Evolutionary conservation across 2,329 filamentous ascomycete species (phyloP), one percentile per base, ranked within the genome.

Genomic region (Leptographium procerum): DNA sequence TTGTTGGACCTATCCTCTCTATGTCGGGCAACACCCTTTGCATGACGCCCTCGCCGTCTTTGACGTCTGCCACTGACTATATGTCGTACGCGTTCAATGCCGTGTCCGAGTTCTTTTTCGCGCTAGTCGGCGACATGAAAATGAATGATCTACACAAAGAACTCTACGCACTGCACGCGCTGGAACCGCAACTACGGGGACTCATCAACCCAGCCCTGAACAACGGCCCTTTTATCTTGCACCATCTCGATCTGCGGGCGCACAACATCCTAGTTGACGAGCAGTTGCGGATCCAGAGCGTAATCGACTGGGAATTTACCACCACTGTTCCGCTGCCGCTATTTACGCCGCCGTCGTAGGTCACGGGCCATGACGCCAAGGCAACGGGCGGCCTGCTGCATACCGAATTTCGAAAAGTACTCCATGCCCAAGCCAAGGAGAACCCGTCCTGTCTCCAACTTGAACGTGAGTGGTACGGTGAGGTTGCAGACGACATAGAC

Each of bases 221-320:
- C 29, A 13, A 34, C 19, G 53, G 26, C n/a, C 64, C 62, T 6
- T 68, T 67, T 57, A 56, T 66, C 28, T 57, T 68, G 19, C 58
- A 56, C 22, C 64, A 68, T 40, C 29, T 56, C n/a, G 66, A 69
- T 50, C 53, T 68, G 5, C 59, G 62, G 26, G 34, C 57, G n/a
- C 29, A 55, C 26, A 68, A 68, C 57, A 66, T 66, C 19, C 61
- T 69, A 13, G 65, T 69, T 19, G 63, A 68, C 36, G 55, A 66
- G 1, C 24, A 64, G 7, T 33, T 67, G 2, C 54, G 52, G 1
- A 67, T 69, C 28, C 58, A 58, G 34, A 61, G 60, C 24, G 62
- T 68, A 7, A 65, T 67, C 47, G 67, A 68, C 57, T 68, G 65
- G 67, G 66, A 68, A 57, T 68, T 64, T 31, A n/a, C 65, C 9